phyloP scores from a whole-genome alignment of 441 rosid genomes.

The Metrosideros polymorpha region DNA sequence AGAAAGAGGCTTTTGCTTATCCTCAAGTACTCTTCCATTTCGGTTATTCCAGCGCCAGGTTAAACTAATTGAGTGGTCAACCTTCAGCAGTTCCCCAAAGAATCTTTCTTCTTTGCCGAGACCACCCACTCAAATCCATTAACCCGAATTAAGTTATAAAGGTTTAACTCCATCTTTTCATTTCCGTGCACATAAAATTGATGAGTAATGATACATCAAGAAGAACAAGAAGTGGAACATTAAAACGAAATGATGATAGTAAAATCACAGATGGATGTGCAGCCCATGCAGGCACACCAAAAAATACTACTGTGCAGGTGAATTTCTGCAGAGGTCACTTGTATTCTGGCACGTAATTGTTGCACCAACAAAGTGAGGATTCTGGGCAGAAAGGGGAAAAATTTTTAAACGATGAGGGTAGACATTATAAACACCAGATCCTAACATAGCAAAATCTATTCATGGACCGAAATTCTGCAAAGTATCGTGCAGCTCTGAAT shows the following conservation, averaged over 20 bases:
- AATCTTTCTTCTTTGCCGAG: not conserved
- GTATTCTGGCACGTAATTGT: not conserved
- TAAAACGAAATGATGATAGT: not conserved
- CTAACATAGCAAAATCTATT: not conserved
- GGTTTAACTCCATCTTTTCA: not conserved
- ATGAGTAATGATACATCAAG: not conserved
- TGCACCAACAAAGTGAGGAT: not conserved
- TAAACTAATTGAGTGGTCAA: not conserved
- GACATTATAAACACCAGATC: not conserved
- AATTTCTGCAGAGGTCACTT: not conserved
- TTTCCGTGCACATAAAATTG: not conserved
- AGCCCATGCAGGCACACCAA: not conserved
- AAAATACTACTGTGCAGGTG: not conserved
- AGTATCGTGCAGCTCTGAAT: not conserved
- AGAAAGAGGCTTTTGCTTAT: not conserved
- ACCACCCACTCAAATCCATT: not conserved
- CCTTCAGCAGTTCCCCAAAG: not conserved
- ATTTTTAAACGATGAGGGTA: not conserved
- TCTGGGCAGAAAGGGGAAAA: not conserved
- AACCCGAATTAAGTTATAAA: not conserved
- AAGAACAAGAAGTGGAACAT: not conserved
- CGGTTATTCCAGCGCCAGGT: not conserved
- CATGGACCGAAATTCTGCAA: not conserved
- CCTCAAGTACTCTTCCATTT: not conserved
- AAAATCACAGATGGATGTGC: not conserved